phyloP scores from a whole-genome alignment of 768 basidiomycete genomes.

The Heimioporus sp. region DNA sequence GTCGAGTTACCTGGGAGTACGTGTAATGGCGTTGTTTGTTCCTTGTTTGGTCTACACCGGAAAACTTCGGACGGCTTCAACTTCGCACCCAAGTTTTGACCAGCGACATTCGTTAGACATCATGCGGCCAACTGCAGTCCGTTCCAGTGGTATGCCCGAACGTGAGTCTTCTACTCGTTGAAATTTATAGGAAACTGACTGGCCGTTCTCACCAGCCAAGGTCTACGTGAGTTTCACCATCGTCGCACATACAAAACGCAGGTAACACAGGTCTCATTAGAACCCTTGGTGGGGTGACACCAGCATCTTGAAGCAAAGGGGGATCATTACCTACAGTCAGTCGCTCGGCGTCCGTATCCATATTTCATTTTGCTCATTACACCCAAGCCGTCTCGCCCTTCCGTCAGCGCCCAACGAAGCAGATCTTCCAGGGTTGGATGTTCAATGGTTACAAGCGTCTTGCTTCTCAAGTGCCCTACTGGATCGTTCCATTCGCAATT shows the following conservation, averaged over 20 bases:
- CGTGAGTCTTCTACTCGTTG: slow-evolving; percentile 45
- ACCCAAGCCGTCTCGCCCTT: slow-evolving; percentile 78
- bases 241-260: neutral
- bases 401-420: slow-evolving; percentile 69
- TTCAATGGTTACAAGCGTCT: slow-evolving; percentile 87
- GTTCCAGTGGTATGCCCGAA: slow-evolving; percentile 78
- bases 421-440: slow-evolving; percentile 70
- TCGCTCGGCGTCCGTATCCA: slow-evolving; percentile 11
- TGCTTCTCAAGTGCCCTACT: slow-evolving; percentile 73
- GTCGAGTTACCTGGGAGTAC: neutral
- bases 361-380: neutral
- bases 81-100: neutral
- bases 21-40: slow-evolving; percentile 24
- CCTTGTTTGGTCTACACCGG: slow-evolving; percentile 34
- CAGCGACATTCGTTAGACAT: slow-evolving; percentile 21
- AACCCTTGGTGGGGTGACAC: slow-evolving; percentile 91
- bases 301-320: slow-evolving; percentile 67
- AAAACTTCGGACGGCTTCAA: slow-evolving; percentile 22
- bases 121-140: slow-evolving; percentile 52
- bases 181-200: neutral
- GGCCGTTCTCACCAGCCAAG: slow-evolving; percentile 50
- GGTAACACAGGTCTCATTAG: slow-evolving; percentile 38
- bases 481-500: slow-evolving; percentile 69
- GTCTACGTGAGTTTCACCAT: slow-evolving; percentile 62
- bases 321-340: slow-evolving; percentile 81